phyloP scores from a whole-genome alignment of 805 yeast species.

The Maudiozyma barnettii region DNA sequence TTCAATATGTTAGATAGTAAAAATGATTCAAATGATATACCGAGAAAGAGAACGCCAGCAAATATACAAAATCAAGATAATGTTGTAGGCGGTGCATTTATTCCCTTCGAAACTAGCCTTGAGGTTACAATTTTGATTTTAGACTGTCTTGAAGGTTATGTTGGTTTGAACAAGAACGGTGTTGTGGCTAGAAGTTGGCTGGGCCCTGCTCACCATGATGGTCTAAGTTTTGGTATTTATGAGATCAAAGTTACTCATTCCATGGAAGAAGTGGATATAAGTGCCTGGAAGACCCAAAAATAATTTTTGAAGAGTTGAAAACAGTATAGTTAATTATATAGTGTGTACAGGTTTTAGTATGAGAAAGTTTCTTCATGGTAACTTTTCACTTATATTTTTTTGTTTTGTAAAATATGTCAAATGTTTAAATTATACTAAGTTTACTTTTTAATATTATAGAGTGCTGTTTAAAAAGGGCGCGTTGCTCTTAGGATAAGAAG shows the following conservation, averaged over 20 bases:
- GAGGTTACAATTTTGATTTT: constrained; percentile 38
- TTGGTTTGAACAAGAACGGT: constrained; percentile 58
- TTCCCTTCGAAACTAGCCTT: constrained; percentile 22
- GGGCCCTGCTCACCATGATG: constrained; percentile 51
- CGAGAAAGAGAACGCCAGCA: constrained; percentile 32
- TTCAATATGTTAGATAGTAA: constrained; percentile 32
- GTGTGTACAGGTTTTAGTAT: neutral
- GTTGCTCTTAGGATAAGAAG: too few species aligned
- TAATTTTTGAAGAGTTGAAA: neutral
- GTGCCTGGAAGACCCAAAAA: neutral
- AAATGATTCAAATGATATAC: constrained; percentile 19
- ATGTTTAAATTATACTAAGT: too few species aligned
- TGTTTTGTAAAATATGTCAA: too few species aligned
- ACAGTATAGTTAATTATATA: neutral
- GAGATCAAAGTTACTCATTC: constrained; percentile 23
- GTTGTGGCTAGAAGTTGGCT: constrained; percentile 71
- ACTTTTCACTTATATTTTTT: too few species aligned
- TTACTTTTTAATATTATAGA: too few species aligned
- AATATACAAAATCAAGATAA: constrained; percentile 28
- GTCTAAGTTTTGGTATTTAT: constrained; percentile 60
- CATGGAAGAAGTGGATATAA: constrained; percentile 8
- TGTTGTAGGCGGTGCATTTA: constrained; percentile 18
- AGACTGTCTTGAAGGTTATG: constrained; percentile 58
- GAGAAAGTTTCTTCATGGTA: too few species aligned
- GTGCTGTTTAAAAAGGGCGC: too few species aligned